Evolutionary conservation across 257 asterid genomes (phyloP).

Genomic region (Nicotiana noctiflora): DNA sequence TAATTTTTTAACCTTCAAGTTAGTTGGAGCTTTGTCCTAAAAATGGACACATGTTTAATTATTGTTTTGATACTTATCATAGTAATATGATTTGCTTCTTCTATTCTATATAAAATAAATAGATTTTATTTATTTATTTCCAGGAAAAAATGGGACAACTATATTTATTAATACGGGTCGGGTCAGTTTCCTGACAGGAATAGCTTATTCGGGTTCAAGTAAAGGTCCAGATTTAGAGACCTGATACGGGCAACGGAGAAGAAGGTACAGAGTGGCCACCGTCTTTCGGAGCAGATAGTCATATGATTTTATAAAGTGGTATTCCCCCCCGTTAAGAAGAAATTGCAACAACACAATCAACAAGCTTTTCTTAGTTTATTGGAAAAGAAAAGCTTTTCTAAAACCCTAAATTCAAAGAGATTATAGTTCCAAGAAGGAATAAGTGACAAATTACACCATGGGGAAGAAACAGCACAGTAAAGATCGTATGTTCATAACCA

Average conservation of each 20-base stretch:
- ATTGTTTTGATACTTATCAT: no score
- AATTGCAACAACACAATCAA: not conserved
- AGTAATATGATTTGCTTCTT: no score
- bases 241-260: not conserved
- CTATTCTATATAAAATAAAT: no score
- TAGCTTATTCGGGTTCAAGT: not conserved
- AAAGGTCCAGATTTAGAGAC: not conserved
- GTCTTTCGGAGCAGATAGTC: not conserved
- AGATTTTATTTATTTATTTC: no score
- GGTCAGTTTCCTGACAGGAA: not conserved
- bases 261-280: not conserved
- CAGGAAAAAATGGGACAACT: no score
- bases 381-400: not conserved
- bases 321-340: not conserved
- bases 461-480: conserved; percentile 99
- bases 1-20: no score
- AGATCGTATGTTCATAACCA: conserved; percentile 90
- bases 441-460: conserved; percentile 26
- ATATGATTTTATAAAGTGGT: not conserved
- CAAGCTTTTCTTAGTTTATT: not conserved
- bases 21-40: no score
- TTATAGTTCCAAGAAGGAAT: not conserved
- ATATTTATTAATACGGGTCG: not conserved
- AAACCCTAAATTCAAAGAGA: not conserved
- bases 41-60: no score